These are phyloP conservation scores for Botrytis byssoidea DNA, from an alignment of 2,329 filamentous ascomycete species.

Conservation along the genomic window DNA sequence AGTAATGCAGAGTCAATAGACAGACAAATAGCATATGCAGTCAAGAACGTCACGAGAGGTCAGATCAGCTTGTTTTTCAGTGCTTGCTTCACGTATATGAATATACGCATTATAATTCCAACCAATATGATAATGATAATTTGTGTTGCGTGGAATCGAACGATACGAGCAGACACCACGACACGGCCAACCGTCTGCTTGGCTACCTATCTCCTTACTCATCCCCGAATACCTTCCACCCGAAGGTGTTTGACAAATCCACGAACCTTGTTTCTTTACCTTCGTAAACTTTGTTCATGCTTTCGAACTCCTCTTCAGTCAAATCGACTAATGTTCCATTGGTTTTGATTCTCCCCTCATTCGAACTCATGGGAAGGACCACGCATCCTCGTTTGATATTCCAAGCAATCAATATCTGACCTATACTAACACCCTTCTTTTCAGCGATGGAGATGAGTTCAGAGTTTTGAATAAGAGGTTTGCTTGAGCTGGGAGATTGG, in stretches of 20 bases:
- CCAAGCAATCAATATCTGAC: slow-evolving; percentile 66
- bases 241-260: slow-evolving; percentile 77
- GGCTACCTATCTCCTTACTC: not conserved
- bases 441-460: slow-evolving; percentile 59
- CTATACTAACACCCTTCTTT: slow-evolving; percentile 58
- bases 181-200: not conserved
- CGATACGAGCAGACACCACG: not conserved
- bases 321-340: slow-evolving; percentile 66
- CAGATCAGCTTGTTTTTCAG: slow-evolving; percentile 5
- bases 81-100: slow-evolving; percentile 1
- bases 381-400: slow-evolving; percentile 66
- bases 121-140: not conserved
- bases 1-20: not conserved
- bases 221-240: slow-evolving; percentile 54
- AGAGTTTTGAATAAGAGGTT: slow-evolving; percentile 59
- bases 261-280: slow-evolving; percentile 69
- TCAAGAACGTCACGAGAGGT: not conserved
- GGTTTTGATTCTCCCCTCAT: slow-evolving; percentile 62
- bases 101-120: not conserved
- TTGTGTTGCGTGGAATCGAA: not conserved
- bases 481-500: slow-evolving; percentile 59
- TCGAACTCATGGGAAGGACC: slow-evolving; percentile 71
- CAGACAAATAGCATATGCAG: not conserved
- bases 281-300: slow-evolving; percentile 55
- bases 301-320: slow-evolving; percentile 58